Base-by-base conservation (phyloP, 306 rosid genomes). In the Vigna nakashimae region DNA sequence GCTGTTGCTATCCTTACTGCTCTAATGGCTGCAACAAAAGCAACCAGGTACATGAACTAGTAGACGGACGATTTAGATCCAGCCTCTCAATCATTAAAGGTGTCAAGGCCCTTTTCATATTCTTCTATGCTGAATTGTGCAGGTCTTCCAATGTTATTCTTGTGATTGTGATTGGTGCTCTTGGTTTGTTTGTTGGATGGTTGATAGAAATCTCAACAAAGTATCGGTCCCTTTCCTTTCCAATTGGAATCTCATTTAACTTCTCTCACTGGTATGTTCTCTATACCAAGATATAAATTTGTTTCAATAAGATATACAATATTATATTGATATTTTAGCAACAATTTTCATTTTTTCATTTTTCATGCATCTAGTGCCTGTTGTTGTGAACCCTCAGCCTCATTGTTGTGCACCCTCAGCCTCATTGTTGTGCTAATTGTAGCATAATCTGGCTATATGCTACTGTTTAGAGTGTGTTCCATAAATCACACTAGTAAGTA, bases 1-100 rank as follows among this genome's bases (percentile, higher is more conserved):
- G 93, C 82, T 65, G 88, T 91, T n/a, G 89, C 93, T 55, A 89
- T 91, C 78, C 85, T 93, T 79, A 93, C 98, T 3, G 98, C 98
- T 36, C 91, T 93, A 50, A 79, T 93, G 94, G 97, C 96, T 51
- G 78, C 67, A 48, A 88, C 96, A 11, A 87, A 93, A 81, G 94
- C 96, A 73, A 93, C 96, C 74, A 87, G 96, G 98, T 93, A 65
- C 18, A 22, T 36, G 53, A 69, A 82, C 74, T 5, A 18, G 30
- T 68, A 22, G 48, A 50, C 11, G 3, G 1, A 9, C 28, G 43
- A 16, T 60, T 63, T 57, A 24, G 17, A 36, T 53, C 50, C 15
- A 69, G 22, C 18, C 20, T 34, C 7, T n/a, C 26, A 16, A 55
- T 69, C 64, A 69, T 64, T 36, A 55, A 7, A 26, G 53, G 9